Evolutionary conservation across 192 early-diverging fungal species (phyloP).

Genomic region (Phlyctochytrium bullatum): DNA sequence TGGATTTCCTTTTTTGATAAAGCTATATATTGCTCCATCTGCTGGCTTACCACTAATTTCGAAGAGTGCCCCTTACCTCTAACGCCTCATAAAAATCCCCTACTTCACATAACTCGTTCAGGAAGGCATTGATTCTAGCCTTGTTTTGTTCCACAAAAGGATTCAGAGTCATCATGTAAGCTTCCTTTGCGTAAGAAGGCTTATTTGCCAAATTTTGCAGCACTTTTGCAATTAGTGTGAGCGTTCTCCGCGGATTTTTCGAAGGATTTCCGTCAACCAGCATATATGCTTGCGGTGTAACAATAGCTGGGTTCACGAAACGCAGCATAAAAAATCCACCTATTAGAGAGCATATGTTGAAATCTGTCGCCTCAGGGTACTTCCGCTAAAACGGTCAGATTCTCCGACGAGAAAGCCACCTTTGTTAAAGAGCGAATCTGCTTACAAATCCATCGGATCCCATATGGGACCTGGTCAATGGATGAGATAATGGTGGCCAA

Average conservation of each 20-base stretch:
- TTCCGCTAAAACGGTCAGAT: slow-evolving; percentile 53
- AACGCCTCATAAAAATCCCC: slow-evolving; percentile 92
- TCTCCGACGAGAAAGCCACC: slow-evolving; percentile 14
- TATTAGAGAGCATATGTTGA: slow-evolving; percentile 89
- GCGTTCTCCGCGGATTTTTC: slow-evolving; percentile 75
- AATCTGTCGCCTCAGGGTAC: slow-evolving; percentile 86
- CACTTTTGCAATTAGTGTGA: slow-evolving; percentile 92
- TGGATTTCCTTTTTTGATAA: slow-evolving; percentile 88
- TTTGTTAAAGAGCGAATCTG: slow-evolving; percentile 92
- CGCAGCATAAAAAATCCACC: slow-evolving; percentile 97
- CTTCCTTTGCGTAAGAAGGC: slow-evolving; percentile 86
- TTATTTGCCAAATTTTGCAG: slow-evolving; percentile 95
- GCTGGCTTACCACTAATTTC: neutral
- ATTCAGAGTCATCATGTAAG: slow-evolving; percentile 85
- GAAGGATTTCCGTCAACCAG: slow-evolving; percentile 78
- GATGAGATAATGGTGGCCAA: slow-evolving; percentile 81
- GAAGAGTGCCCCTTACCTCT: slow-evolving; percentile 46
- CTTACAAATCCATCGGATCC: slow-evolving; percentile 98
- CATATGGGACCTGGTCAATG: slow-evolving; percentile 85
- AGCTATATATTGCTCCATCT: slow-evolving; percentile 97
- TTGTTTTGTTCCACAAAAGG: slow-evolving; percentile 90
- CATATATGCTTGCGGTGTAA: slow-evolving; percentile 95
- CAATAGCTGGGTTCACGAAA: slow-evolving; percentile 97
- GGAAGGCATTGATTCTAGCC: slow-evolving; percentile 78
- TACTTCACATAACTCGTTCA: slow-evolving; percentile 85